These are phyloP conservation scores for Nothophoma quercina DNA, from an alignment of 2,329 filamentous ascomycete species.

Conservation along the genomic window DNA sequence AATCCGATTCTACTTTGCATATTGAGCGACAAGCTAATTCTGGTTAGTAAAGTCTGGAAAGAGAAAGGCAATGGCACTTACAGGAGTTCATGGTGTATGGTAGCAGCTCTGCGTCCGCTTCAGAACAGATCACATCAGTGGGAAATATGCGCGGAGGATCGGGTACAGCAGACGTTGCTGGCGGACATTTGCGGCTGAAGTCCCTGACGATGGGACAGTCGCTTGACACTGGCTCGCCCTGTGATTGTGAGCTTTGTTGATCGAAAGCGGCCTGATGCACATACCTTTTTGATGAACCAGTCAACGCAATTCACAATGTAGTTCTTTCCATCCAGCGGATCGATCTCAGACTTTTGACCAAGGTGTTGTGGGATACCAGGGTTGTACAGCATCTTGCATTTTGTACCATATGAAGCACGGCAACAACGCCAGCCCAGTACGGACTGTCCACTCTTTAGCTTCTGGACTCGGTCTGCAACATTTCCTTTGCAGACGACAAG, in stretches of 20 bases:
- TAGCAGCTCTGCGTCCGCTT: constrained; percentile 20
- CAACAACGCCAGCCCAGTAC: constrained; percentile 55
- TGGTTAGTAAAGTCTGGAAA: background rate
- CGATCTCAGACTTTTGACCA: constrained; percentile 32
- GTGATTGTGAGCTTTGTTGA: background rate
- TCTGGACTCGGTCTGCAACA: constrained; percentile 61
- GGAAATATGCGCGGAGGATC: constrained; percentile 29
- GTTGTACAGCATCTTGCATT: constrained; percentile 49
- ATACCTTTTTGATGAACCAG: constrained; percentile 46
- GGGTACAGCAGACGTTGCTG: constrained; percentile 23
- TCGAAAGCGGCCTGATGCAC: no score
- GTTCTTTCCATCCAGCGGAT: constrained; percentile 44
- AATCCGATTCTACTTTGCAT: constrained; percentile 41
- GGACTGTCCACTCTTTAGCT: constrained; percentile 45
- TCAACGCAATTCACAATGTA: constrained; percentile 48
- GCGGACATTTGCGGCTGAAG: constrained; percentile 34
- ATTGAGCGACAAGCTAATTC: constrained; percentile 40
- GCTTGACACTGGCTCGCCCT: constrained; percentile 29
- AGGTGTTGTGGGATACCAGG: constrained; percentile 43
- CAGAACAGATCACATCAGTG: constrained; percentile 27
- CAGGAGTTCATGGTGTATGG: constrained; percentile 8
- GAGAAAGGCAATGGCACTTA: background rate
- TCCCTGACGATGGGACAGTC: constrained; percentile 25
- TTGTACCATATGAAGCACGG: constrained; percentile 47
- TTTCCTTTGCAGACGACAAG: constrained; percentile 64